Evolutionary conservation across 306 rosid genomes (phyloP).

Genomic region (Citrullus amarus): DNA sequence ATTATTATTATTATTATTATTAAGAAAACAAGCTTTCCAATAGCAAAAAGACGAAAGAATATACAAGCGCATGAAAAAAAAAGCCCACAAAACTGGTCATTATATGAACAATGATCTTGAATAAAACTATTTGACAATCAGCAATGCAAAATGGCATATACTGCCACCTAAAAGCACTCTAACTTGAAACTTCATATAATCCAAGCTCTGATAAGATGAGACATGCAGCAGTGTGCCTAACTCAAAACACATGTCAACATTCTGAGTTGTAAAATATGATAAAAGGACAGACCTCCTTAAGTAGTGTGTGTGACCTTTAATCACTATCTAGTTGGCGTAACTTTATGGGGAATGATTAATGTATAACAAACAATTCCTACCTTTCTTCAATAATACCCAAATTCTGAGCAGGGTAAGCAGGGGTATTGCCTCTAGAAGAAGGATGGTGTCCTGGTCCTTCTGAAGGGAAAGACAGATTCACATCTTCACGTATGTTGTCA

Average conservation of each 20-base stretch:
- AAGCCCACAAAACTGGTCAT: neutral
- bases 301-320: neutral
- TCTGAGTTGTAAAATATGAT: neutral
- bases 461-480: conserved; percentile 22
- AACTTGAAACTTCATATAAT: neutral
- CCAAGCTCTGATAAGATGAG: neutral
- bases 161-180: neutral
- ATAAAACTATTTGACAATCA: neutral
- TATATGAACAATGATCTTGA: neutral
- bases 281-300: neutral
- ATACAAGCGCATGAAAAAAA: neutral
- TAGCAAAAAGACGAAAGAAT: no score
- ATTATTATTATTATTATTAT: no score
- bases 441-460: conserved; percentile 33
- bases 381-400: conserved; percentile 49
- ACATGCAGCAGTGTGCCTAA: neutral
- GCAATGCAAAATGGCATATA: neutral
- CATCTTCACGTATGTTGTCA: conserved; percentile 31
- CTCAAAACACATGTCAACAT: neutral
- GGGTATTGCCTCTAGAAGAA: conserved; percentile 32
- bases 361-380: conserved; percentile 17
- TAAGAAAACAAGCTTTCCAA: no score
- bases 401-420: conserved; percentile 26
- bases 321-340: neutral
- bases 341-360: neutral